Percentiles rank a stretch among this genome's conserved stretches.
These are phyloP conservation scores for Cryptococcus sp. DNA, from an alignment of 1,284 basidiomycete species.

Conservation along the genomic window DNA sequence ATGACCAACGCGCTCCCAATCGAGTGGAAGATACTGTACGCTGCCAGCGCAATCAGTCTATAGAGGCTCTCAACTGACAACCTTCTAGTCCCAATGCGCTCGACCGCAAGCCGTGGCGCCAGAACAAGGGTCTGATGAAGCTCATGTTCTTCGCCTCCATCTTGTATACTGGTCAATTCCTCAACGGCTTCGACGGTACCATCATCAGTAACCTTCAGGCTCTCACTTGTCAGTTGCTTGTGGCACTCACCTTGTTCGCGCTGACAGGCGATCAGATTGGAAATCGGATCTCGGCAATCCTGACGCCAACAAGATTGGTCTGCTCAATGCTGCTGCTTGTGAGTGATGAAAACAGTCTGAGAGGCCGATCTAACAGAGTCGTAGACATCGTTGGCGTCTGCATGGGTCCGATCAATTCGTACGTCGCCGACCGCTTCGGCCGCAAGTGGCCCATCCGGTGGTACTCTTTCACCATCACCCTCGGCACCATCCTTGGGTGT, in stretches of 20 bases:
- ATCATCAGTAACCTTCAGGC: conserved; percentile 12
- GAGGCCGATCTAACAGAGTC: no score
- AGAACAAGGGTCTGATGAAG: conserved; percentile 1
- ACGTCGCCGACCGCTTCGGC: conserved; percentile 11
- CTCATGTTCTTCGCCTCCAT: conserved; percentile 8
- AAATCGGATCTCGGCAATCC: conserved; percentile 10
- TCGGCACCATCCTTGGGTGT: conserved; percentile 11
- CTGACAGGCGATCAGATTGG: conserved; percentile 5
- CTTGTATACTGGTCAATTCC: conserved; percentile 15
- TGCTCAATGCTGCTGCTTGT: conserved; percentile 13
- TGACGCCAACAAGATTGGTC: conserved; percentile 12
- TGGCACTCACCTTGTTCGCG: neutral
- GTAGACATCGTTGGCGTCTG: conserved; percentile 15
- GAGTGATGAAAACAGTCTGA: no score
- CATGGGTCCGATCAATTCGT: conserved; percentile 13
- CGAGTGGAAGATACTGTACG: no score
- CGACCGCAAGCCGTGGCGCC: conserved; percentile 2
- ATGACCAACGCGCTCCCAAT: no score
- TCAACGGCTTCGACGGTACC: conserved; percentile 18
- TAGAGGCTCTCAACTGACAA: no score
- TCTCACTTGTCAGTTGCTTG: conserved; percentile 7
- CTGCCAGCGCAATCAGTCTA: no score
- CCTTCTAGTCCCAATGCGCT: conserved; percentile 8
- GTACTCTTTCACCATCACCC: conserved; percentile 8
- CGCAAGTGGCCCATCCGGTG: conserved; percentile 10